A percentile compares a stretch with the other conserved stretches of the same genome.
phyloP scores from a whole-genome alignment of 2,329 filamentous ascomycete species.

The Akanthomyces muscarius region DNA sequence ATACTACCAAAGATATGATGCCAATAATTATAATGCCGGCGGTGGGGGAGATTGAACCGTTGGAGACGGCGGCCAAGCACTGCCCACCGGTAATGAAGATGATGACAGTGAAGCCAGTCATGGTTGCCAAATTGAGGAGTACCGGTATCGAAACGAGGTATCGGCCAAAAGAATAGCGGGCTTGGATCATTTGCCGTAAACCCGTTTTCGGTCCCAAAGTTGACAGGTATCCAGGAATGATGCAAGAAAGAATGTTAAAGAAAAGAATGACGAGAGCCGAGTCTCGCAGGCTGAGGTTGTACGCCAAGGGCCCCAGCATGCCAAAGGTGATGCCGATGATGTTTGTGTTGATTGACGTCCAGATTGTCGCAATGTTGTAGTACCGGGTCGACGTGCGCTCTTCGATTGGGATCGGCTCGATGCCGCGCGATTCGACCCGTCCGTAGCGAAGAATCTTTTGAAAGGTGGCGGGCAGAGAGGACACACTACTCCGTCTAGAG shows the following conservation, averaged over 20 bases:
- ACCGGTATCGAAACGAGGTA: slow-evolving; percentile 58
- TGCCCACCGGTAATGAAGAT: slow-evolving; percentile 58
- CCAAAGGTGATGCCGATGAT: slow-evolving; percentile 56
- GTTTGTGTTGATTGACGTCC: slow-evolving; percentile 47
- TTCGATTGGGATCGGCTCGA: slow-evolving; percentile 40
- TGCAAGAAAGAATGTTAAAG: slow-evolving; percentile 53
- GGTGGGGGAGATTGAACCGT: slow-evolving; percentile 45
- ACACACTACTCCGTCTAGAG: not conserved
- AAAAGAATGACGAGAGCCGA: slow-evolving; percentile 58
- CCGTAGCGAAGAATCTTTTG: slow-evolving; percentile 31
- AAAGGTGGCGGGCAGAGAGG: not conserved
- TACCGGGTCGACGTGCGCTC: slow-evolving; percentile 38
- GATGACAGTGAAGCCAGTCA: slow-evolving; percentile 61
- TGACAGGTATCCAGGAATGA: slow-evolving; percentile 53
- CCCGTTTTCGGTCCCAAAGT: slow-evolving; percentile 59
- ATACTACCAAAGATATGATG: slow-evolving; percentile 53
- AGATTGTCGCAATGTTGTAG: slow-evolving; percentile 45
- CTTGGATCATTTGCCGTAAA: slow-evolving; percentile 63
- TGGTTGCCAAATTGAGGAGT: slow-evolving; percentile 58
- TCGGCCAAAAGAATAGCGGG: slow-evolving; percentile 57
- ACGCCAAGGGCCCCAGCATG: slow-evolving; percentile 54
- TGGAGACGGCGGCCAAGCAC: slow-evolving; percentile 51
- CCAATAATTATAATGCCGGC: slow-evolving; percentile 60
- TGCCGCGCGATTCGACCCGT: slow-evolving; percentile 42
- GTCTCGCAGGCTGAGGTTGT: slow-evolving; percentile 53